Percentiles rank a stretch among this genome's conserved stretches.
Conservation (phyloP, 2,329 filamentous ascomycete species). For the Phymatotrichopsis omnivora region DNA sequence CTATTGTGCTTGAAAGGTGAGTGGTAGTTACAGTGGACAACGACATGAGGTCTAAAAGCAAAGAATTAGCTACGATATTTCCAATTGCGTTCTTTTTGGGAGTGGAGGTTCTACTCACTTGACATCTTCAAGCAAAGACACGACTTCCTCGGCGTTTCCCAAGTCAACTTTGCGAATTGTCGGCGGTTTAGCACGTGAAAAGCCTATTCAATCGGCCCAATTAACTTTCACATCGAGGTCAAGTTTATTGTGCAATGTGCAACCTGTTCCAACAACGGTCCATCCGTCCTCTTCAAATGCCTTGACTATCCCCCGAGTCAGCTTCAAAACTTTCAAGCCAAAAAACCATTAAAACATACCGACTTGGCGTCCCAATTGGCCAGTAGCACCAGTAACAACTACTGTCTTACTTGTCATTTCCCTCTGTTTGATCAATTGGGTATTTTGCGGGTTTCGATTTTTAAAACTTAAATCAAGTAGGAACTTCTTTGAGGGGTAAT, state of each 20-base stretch:
- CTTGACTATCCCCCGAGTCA: no score
- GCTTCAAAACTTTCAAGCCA: no score
- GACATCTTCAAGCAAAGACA: slow-evolving; percentile 43
- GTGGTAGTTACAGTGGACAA: slow-evolving; percentile 61
- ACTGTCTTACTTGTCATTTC: slow-evolving; percentile 42
- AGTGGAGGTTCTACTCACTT: slow-evolving; percentile 38
- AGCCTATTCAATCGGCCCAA: slow-evolving; percentile 35
- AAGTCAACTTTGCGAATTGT: slow-evolving; percentile 54
- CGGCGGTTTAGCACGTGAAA: slow-evolving; percentile 61
- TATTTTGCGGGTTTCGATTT: background rate
- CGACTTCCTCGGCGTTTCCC: slow-evolving; percentile 40
- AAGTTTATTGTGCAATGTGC: no score
- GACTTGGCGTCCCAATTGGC: slow-evolving; percentile 64
- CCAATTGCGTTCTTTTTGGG: background rate
- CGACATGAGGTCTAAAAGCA: slow-evolving; percentile 53
- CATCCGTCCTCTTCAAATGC: slow-evolving; percentile 59
- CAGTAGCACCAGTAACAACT: slow-evolving; percentile 74
- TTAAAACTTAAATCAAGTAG: no score
- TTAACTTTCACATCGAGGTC: no score
- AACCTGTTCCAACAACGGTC: slow-evolving; percentile 57
- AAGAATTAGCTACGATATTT: slow-evolving; percentile 2
- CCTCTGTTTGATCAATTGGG: no score
- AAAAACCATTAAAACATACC: no score
- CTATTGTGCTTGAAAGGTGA: background rate
- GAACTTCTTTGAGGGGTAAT: no score